A percentile compares a stretch with the other conserved stretches of the same genome.
These are phyloP conservation scores for Phytopythium cucurbitacearum DNA, from an alignment of 352 stramenopile genomes.

Conservation along the genomic window DNA sequence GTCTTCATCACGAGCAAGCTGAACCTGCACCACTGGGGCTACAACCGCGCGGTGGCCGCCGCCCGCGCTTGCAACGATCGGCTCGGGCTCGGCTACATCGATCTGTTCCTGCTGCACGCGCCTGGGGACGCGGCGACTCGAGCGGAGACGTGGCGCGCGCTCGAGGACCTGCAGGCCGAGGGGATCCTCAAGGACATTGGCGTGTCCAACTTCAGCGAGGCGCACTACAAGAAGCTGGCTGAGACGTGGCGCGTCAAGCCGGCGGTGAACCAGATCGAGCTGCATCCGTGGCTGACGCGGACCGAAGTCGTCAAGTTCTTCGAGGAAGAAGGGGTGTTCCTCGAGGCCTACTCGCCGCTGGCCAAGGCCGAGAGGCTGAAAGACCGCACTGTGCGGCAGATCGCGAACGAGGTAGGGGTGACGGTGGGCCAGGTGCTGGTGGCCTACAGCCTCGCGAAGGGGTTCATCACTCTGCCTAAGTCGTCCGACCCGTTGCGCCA, in stretches of 20 bases:
- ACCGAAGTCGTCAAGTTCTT: slow-evolving; percentile 53
- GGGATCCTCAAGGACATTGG: slow-evolving; percentile 69
- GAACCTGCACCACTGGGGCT: slow-evolving; percentile 51
- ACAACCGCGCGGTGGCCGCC: slow-evolving; percentile 46
- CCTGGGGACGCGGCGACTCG: slow-evolving; percentile 34
- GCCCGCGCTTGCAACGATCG: slow-evolving; percentile 31
- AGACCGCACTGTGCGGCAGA: slow-evolving; percentile 15
- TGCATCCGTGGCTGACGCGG: slow-evolving; percentile 51
- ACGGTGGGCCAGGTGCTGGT: slow-evolving; percentile 36
- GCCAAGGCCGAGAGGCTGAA: slow-evolving; percentile 22
- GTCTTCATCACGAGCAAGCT: slow-evolving; percentile 80
- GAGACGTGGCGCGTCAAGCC: slow-evolving; percentile 32
- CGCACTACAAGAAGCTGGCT: slow-evolving; percentile 72
- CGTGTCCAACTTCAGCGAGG: slow-evolving; percentile 79
- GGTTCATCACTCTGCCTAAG: slow-evolving; percentile 20
- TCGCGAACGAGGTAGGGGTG: slow-evolving; percentile 21
- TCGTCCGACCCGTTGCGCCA: slow-evolving; percentile 13
- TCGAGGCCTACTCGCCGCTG: slow-evolving; percentile 41
- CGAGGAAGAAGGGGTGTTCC: slow-evolving; percentile 21
- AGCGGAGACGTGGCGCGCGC: slow-evolving; percentile 31
- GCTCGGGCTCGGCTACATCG: slow-evolving; percentile 57
- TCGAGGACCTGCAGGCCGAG: slow-evolving; percentile 26
- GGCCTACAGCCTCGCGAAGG: slow-evolving; percentile 14
- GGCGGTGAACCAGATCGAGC: slow-evolving; percentile 70
- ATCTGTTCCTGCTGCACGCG: slow-evolving; percentile 66